phyloP scores from a whole-genome alignment of 495 filamentous ascomycete species.

The Penicillium robsamsonii region DNA sequence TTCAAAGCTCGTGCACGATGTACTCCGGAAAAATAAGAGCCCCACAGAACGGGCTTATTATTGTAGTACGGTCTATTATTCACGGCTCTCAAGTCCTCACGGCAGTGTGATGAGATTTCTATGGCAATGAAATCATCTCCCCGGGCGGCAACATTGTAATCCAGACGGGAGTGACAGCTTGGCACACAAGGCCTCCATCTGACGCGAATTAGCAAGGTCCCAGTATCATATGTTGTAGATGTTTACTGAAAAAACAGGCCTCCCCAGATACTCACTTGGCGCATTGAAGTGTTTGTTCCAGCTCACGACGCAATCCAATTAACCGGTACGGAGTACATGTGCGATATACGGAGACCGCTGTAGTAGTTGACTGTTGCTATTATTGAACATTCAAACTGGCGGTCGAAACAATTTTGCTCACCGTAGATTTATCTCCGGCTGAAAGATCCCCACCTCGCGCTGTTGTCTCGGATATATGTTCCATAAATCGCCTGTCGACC shows the following conservation, averaged over 20 bases:
- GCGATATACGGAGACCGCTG: not conserved
- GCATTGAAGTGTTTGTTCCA: not conserved
- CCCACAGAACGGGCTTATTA: not conserved
- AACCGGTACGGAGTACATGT: not conserved
- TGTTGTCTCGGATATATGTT: not conserved
- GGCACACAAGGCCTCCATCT: not conserved
- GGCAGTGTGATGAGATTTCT: slow-evolving; percentile 8
- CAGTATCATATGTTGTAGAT: not conserved
- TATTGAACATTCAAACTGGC: not conserved
- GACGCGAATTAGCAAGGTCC: not conserved
- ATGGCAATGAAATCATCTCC: slow-evolving; percentile 1
- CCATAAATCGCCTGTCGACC: not conserved
- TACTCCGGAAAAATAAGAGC: not conserved
- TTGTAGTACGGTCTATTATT: not conserved
- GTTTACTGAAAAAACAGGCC: not conserved
- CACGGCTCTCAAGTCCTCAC: not conserved
- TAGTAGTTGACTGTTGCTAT: not conserved
- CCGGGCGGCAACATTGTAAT: slow-evolving; percentile 11
- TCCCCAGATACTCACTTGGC: not conserved
- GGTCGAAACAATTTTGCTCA: slow-evolving; percentile 7
- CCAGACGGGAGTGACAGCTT: slow-evolving; percentile 1
- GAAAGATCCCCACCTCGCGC: not conserved
- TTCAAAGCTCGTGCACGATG: not conserved
- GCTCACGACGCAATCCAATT: not conserved
- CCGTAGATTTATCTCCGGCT: not conserved